A percentile compares a stretch with the other conserved stretches of the same genome.
Evolutionary conservation across 2,329 filamentous ascomycete species (phyloP).

Genomic region (Lojkania enalia): DNA sequence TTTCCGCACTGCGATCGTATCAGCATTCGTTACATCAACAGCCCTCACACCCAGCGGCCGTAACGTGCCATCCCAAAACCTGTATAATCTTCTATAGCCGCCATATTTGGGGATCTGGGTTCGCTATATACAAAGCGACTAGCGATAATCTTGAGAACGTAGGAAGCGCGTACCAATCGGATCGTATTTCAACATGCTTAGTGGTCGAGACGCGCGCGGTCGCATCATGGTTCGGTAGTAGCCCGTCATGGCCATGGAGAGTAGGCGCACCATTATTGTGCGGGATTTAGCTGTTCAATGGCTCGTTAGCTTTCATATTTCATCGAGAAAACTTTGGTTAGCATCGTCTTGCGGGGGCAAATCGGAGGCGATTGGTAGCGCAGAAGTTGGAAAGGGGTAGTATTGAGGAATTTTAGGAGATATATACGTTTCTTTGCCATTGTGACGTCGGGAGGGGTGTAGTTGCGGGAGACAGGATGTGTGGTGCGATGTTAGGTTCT

Average conservation of each 20-base stretch:
- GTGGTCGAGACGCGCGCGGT: constrained; percentile 75
- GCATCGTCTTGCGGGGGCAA: not conserved
- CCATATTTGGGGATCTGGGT: too few relatives aligned
- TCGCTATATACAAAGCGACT: too few relatives aligned
- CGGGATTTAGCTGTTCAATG: constrained; percentile 77
- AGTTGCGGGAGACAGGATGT: too few relatives aligned
- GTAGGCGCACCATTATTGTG: constrained; percentile 86
- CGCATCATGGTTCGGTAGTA: constrained; percentile 93
- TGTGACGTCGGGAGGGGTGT: constrained; percentile 21
- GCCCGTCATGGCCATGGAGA: constrained; percentile 98
- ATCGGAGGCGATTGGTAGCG: not conserved
- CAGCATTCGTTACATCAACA: not conserved
- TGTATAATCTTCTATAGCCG: too few relatives aligned
- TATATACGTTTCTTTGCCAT: constrained; percentile 43
- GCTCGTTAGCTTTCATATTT: constrained; percentile 20
- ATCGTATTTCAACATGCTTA: constrained; percentile 99
- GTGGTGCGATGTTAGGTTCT: too few relatives aligned
- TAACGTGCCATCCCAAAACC: too few relatives aligned
- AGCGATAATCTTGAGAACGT: too few relatives aligned
- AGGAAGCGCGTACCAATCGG: constrained; percentile 71
- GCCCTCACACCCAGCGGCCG: too few relatives aligned
- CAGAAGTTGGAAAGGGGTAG: not conserved
- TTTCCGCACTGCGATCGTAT: constrained; percentile 72
- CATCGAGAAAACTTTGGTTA: not conserved
- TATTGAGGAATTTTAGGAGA: not conserved